These are phyloP conservation scores for Oehlia diaphana DNA, from an alignment of 192 early-diverging fungal species.

Conservation along the genomic window DNA sequence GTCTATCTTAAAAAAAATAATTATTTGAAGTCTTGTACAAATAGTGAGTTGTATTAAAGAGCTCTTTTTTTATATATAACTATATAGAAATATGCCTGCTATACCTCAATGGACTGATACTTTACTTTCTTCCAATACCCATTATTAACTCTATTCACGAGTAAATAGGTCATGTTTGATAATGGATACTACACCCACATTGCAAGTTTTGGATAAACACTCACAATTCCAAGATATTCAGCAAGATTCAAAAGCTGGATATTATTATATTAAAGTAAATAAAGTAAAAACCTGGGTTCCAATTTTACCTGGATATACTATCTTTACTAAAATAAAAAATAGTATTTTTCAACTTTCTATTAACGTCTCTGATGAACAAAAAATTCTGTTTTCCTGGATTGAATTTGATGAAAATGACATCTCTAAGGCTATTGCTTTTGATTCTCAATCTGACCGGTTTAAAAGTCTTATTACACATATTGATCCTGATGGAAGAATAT, in stretches of 20 bases:
- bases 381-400: neutral
- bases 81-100: too few species aligned
- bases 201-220: neutral
- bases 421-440: neutral
- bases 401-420: too few species aligned
- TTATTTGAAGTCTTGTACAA: too few species aligned
- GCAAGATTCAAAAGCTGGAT: neutral
- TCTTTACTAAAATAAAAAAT: neutral
- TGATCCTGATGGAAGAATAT: neutral
- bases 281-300: neutral
- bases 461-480: neutral
- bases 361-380: neutral
- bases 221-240: neutral
- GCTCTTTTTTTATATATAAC: too few species aligned
- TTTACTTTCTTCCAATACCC: too few species aligned
- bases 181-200: too few species aligned
- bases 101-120: too few species aligned
- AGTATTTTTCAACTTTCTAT: neutral
- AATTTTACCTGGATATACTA: neutral
- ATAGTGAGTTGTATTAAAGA: too few species aligned
- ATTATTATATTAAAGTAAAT: neutral
- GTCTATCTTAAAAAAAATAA: too few species aligned
- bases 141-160: too few species aligned
- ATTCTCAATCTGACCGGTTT: neutral
- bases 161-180: too few species aligned